Evolutionary conservation across 306 rosid species (phyloP).

Genomic region (Lotus japonicus): DNA sequence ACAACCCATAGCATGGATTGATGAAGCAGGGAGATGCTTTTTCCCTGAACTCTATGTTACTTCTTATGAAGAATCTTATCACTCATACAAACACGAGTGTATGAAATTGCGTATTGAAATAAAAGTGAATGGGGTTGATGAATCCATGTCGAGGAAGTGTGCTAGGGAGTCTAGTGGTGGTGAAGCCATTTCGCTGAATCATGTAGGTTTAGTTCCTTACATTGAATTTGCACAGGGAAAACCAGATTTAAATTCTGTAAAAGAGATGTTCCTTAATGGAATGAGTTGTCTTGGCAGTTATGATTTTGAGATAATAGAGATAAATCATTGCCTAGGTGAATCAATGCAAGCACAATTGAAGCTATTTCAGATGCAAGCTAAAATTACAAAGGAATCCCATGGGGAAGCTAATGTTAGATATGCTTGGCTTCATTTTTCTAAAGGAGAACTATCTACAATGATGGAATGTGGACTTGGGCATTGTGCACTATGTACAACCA

Average conservation of each 20-base stretch:
- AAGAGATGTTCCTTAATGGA: conserved; percentile 41
- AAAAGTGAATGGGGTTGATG: conserved; percentile 48
- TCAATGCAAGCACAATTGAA: conserved; percentile 44
- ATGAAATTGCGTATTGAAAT: conserved; percentile 65
- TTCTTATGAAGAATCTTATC: conserved; percentile 25
- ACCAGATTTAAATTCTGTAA: conserved; percentile 40
- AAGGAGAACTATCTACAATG: no score
- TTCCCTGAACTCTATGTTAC: conserved; percentile 63
- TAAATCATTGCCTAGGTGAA: conserved; percentile 31
- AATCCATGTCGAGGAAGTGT: conserved; percentile 40
- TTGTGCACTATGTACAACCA: no score
- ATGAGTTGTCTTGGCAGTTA: conserved; percentile 32
- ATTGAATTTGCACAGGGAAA: conserved; percentile 26
- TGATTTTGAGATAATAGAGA: conserved; percentile 39
- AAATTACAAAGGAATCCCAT: conserved; percentile 41
- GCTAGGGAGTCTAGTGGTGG: conserved; percentile 61
- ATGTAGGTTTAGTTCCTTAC: no score
- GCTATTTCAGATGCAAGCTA: conserved; percentile 70
- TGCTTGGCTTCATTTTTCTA: conserved; percentile 86
- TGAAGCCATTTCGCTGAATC: no score
- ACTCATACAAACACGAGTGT: conserved; percentile 10
- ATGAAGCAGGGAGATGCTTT: conserved; percentile 66
- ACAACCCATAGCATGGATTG: conserved; percentile 86
- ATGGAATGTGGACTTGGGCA: no score
- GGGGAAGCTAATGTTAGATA: conserved; percentile 62